Evolutionary conservation across 192 early-diverging fungal genomes (phyloP).

Genomic region (Backusella australiensis): DNA sequence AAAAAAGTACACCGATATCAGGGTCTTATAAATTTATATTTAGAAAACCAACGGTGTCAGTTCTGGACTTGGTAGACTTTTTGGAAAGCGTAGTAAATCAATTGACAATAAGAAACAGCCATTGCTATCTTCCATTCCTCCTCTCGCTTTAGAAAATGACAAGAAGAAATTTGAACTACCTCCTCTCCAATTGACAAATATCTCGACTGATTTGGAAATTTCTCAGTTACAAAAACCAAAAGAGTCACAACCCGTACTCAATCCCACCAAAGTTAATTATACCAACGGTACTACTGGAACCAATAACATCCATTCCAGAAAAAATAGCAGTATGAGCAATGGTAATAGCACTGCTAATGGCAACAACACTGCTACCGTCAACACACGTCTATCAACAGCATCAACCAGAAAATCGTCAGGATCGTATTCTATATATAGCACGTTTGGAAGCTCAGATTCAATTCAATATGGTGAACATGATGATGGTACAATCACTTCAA

Average conservation of each 20-base stretch:
- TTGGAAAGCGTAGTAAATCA: background rate
- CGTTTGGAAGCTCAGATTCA: constrained; percentile 23
- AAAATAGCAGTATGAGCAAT: background rate
- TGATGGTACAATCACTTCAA: background rate
- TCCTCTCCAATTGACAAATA: background rate
- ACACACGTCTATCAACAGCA: constrained; percentile 15
- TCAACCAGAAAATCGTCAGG: constrained; percentile 25
- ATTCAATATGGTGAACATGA: background rate
- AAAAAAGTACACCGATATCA: background rate
- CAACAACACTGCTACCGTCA: background rate
- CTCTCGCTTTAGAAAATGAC: background rate
- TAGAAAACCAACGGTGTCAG: background rate
- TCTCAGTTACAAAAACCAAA: background rate
- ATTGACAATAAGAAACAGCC: background rate
- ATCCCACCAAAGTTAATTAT: background rate
- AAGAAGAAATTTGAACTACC: background rate
- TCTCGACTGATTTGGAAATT: constrained; percentile 1
- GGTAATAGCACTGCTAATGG: background rate
- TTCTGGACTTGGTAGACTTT: background rate
- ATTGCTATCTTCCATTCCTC: background rate
- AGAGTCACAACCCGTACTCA: background rate
- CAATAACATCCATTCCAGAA: background rate
- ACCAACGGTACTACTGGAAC: background rate
- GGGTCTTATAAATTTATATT: background rate
- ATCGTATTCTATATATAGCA: constrained; percentile 28